These are phyloP conservation scores for Heterobasidion irregulare DNA, from an alignment of 1,284 basidiomycete genomes.

Conservation along the genomic window DNA sequence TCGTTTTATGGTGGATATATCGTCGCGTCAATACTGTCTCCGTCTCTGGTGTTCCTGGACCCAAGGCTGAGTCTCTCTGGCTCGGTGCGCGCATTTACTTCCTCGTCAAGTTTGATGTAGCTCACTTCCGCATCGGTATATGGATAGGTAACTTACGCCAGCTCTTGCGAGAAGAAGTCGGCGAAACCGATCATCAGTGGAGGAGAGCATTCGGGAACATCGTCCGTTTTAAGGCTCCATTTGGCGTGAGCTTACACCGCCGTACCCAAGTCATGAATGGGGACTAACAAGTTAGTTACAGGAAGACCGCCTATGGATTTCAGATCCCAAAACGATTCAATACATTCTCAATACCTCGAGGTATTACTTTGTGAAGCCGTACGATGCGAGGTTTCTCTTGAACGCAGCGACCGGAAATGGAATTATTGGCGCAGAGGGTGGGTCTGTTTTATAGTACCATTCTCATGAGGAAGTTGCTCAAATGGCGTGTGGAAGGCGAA, in stretches of 20 bases:
- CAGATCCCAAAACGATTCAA: conserved; percentile 34
- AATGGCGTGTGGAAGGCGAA: conserved; percentile 8
- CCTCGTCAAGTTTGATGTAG: not conserved
- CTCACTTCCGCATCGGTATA: not conserved
- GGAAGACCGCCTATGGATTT: conserved; percentile 23
- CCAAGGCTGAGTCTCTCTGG: conserved; percentile 19
- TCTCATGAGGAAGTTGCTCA: not conserved
- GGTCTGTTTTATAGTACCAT: not conserved
- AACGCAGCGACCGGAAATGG: conserved; percentile 1
- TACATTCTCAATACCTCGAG: conserved; percentile 30
- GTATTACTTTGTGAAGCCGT: conserved; percentile 29
- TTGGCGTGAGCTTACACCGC: conserved; percentile 28
- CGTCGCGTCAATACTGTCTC: conserved; percentile 2
- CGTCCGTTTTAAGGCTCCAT: conserved; percentile 40
- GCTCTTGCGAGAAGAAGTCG: conserved; percentile 40
- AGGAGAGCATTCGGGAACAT: conserved; percentile 38
- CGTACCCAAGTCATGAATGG: too few relatives aligned
- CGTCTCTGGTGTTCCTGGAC: conserved; percentile 17
- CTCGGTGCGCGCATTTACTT: conserved; percentile 12
- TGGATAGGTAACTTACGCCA: conserved; percentile 39
- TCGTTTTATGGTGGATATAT: not conserved
- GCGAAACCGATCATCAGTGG: conserved; percentile 42
- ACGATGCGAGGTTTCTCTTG: conserved; percentile 7
- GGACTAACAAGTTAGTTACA: conserved; percentile 2
- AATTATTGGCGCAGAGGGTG: conserved; percentile 2